Conservation (phyloP, 352 stramenopile genomes). For the Phytophthora aleatoria region DNA sequence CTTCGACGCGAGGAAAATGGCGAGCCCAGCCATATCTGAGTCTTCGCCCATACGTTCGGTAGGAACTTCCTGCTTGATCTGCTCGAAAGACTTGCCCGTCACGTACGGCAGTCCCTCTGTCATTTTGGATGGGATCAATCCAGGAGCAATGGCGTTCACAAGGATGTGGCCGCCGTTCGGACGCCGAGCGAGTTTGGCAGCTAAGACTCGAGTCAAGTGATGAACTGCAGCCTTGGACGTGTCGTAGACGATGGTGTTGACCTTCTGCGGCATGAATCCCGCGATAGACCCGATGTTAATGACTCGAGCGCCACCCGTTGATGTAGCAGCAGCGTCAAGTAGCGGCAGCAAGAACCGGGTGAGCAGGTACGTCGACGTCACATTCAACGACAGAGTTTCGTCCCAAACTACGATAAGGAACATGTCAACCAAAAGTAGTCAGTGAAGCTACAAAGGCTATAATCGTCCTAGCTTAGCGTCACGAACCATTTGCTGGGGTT, state of each 20-base stretch:
- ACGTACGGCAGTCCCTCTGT: conserved; percentile 70
- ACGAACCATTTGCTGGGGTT: conserved; percentile 46
- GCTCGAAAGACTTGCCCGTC: conserved; percentile 50
- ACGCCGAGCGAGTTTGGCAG: conserved; percentile 87
- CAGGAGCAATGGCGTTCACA: conserved; percentile 95
- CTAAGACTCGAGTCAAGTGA: conserved; percentile 92
- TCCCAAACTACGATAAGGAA: conserved; percentile 76
- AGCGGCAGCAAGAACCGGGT: conserved; percentile 90
- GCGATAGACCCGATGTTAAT: conserved; percentile 82
- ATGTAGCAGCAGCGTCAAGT: conserved; percentile 70
- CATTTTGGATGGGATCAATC: conserved; percentile 93
- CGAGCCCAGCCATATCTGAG: conserved; percentile 93
- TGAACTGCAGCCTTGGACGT: conserved; percentile 95
- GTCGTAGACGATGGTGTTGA: conserved; percentile 95
- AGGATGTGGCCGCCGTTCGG: conserved; percentile 90
- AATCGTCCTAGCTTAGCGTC: not conserved
- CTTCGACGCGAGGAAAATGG: conserved; percentile 91
- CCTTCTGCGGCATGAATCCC: conserved; percentile 84
- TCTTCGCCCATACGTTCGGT: conserved; percentile 81
- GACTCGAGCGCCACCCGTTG: conserved; percentile 53
- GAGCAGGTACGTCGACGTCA: conserved; percentile 95
- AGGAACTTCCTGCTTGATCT: conserved; percentile 78
- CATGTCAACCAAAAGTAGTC: not conserved
- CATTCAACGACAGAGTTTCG: conserved; percentile 93
- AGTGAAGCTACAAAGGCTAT: conserved; percentile 3